A percentile compares a stretch with the other conserved stretches of the same genome.
phyloP scores from a whole-genome alignment of 192 early-diverging fungal genomes.

The Coemansia sp. region DNA sequence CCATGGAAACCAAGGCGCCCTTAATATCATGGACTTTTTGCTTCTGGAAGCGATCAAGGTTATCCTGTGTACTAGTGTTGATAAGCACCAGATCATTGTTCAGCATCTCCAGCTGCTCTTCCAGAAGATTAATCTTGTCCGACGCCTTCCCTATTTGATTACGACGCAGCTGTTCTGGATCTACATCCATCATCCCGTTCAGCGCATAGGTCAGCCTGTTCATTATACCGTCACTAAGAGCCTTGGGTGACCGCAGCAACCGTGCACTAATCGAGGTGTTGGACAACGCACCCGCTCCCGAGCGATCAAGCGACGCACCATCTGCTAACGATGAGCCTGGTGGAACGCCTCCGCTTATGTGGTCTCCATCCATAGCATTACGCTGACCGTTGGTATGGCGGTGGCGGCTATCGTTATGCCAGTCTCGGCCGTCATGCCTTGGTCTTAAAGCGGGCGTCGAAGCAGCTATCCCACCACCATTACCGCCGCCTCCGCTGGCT shows the following conservation, averaged over 20 bases:
- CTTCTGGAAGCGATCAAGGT: conserved; percentile 92
- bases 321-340: background rate
- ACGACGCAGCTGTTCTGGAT: conserved; percentile 85
- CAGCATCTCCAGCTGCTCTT: conserved; percentile 74
- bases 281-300: conserved; percentile 1
- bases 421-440: background rate
- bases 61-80: conserved; percentile 80
- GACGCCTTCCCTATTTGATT: conserved; percentile 85
- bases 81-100: conserved; percentile 72
- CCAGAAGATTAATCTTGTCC: conserved; percentile 77
- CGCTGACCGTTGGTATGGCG: background rate
- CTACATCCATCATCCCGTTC: conserved; percentile 94
- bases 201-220: conserved; percentile 62
- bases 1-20: conserved; percentile 75
- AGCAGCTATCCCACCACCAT: conserved; percentile 26
- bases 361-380: background rate
- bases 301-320: background rate
- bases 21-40: conserved; percentile 87
- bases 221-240: conserved; percentile 53
- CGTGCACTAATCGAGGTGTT: conserved; percentile 33
- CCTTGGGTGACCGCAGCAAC: conserved; percentile 44
- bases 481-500: background rate
- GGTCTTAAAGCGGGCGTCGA: conserved; percentile 38
- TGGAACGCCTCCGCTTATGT: background rate
- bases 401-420: background rate